Conservation (phyloP, 805 yeast species). For the Ogataea haglerorum region DNA sequence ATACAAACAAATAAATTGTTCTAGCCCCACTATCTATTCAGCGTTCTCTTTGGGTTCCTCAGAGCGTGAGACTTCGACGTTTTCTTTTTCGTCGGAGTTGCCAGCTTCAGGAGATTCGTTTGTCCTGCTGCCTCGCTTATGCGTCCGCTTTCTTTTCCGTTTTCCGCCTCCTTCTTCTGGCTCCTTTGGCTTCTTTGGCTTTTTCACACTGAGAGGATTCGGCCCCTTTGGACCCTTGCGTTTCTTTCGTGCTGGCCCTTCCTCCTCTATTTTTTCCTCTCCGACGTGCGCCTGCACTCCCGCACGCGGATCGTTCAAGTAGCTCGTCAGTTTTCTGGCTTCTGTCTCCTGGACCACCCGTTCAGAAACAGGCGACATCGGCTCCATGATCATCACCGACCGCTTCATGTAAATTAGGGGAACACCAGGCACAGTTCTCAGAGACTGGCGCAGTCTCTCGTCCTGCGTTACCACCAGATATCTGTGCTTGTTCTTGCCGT, state of each 20-base stretch:
- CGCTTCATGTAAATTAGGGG: conserved; percentile 86
- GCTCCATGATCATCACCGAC: conserved; percentile 95
- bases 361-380: conserved; percentile 70
- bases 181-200: conserved; percentile 45
- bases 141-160: conserved; percentile 23
- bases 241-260: conserved; percentile 37
- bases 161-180: conserved; percentile 5
- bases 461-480: conserved; percentile 87
- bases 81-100: not conserved
- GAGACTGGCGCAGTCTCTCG: conserved; percentile 57
- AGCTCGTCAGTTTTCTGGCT: conserved; percentile 63
- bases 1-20: not conserved
- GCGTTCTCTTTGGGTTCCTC: conserved; percentile 1
- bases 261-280: conserved; percentile 15
- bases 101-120: not conserved
- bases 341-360: conserved; percentile 52
- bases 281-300: conserved; percentile 22
- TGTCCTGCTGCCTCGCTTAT: conserved; percentile 13
- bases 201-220: conserved; percentile 86
- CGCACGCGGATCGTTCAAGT: conserved; percentile 61
- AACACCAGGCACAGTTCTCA: conserved; percentile 82
- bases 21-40: not conserved
- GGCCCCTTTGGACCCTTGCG: conserved; percentile 77
- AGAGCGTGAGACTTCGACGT: not conserved
- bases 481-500: conserved; percentile 84